phyloP scores from a whole-genome alignment of 2,329 filamentous ascomycete species.

The Neofusicoccum sp. region DNA sequence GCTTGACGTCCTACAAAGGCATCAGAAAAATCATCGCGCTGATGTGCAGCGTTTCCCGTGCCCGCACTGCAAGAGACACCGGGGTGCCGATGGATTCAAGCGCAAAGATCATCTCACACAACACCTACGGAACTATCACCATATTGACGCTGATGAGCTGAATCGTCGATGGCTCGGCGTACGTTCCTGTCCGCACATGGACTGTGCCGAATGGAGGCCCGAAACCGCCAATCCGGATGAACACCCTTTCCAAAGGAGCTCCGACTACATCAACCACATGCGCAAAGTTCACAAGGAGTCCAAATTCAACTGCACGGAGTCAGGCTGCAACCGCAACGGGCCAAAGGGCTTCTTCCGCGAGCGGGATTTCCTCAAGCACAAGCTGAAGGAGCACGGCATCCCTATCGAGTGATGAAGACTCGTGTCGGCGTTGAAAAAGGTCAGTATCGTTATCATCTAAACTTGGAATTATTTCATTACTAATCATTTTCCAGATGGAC shows the following conservation, averaged over 20 bases:
- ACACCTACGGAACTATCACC: conserved; percentile 39
- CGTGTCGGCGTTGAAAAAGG: neutral
- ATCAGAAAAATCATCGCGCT: conserved; percentile 18
- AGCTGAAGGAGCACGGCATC: conserved; percentile 22
- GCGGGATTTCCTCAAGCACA: conserved; percentile 22
- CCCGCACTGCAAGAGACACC: conserved; percentile 32
- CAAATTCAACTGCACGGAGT: conserved; percentile 32
- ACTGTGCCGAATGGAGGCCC: conserved; percentile 25
- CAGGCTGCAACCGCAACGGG: conserved; percentile 28
- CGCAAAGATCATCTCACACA: conserved; percentile 41
- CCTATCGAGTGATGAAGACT: neutral
- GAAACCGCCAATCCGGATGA: neutral
- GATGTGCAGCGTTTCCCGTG: conserved; percentile 28
- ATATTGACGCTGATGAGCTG: conserved; percentile 29
- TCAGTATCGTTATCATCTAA: neutral
- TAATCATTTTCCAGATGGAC: too few species aligned
- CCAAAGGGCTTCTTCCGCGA: conserved; percentile 24
- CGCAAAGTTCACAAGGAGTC: conserved; percentile 36
- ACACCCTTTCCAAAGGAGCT: conserved; percentile 21
- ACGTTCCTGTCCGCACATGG: conserved; percentile 24
- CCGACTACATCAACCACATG: conserved; percentile 39
- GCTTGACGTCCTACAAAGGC: conserved; percentile 19
- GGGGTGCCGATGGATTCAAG: conserved; percentile 35
- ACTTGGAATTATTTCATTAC: neutral
- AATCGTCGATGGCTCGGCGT: conserved; percentile 7